phyloP scores from a whole-genome alignment of 495 filamentous ascomycete genomes.

The Bombardia bombarda region DNA sequence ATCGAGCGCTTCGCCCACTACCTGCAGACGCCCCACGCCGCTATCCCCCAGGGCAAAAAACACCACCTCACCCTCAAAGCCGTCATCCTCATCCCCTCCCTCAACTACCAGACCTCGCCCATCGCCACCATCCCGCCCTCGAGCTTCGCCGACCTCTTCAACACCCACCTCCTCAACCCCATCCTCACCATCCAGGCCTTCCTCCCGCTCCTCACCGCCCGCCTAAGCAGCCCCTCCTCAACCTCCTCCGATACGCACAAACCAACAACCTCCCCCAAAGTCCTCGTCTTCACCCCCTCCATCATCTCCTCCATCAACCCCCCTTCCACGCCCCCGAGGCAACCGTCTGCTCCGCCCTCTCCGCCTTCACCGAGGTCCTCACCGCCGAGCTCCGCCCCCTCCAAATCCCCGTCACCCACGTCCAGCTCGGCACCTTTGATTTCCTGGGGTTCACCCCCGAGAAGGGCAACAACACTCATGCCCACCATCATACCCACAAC shows the following conservation, averaged over 20 bases:
- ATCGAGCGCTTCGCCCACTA: conserved; percentile 59
- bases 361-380: conserved; percentile 69
- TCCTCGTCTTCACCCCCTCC: conserved; percentile 76
- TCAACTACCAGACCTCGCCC: conserved; percentile 63
- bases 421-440: conserved; percentile 86
- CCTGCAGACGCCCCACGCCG: conserved; percentile 62
- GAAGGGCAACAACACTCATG: conserved; percentile 26
- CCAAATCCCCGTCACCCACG: conserved; percentile 69
- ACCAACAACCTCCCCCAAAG: conserved; percentile 33
- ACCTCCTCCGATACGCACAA: conserved; percentile 5
- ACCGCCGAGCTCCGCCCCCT: conserved; percentile 64
- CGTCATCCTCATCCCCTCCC: conserved; percentile 67
- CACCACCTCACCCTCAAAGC: conserved; percentile 69
- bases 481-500: conserved; percentile 3
- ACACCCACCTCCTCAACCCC: conserved; percentile 86
- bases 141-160: conserved; percentile 79
- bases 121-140: conserved; percentile 76
- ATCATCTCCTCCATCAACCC: conserved; percentile 77
- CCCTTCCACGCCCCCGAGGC: conserved; percentile 82
- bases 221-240: conserved; percentile 35
- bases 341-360: conserved; percentile 65
- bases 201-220: conserved; percentile 64
- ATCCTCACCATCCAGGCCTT: conserved; percentile 82
- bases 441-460: conserved; percentile 37
- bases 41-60: conserved; percentile 61